Percentiles rank a stretch among this genome's conserved stretches.
Evolutionary conservation across 2,329 filamentous ascomycete species (phyloP).

Genomic region (Xylariomycetidae sp.): DNA sequence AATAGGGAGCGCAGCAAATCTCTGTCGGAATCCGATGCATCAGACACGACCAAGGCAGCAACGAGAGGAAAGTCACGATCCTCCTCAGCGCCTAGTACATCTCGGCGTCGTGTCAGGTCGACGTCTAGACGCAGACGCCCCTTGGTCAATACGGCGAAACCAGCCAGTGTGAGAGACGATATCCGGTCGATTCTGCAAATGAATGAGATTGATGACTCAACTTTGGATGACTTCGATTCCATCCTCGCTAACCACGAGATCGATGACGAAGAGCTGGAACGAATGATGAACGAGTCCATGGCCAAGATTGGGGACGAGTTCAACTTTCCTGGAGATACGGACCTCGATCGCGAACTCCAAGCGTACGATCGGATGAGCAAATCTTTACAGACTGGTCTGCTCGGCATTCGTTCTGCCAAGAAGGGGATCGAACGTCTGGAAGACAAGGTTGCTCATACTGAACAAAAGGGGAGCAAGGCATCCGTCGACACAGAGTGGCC

Average conservation of each 20-base stretch:
- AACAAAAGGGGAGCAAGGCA: slow-evolving; percentile 20
- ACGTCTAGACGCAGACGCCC: slow-evolving; percentile 38
- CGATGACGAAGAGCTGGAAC: slow-evolving; percentile 21
- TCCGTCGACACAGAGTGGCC: slow-evolving; percentile 4
- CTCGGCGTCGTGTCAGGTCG: slow-evolving; percentile 30
- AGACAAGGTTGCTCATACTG: slow-evolving; percentile 39
- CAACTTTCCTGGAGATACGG: slow-evolving; percentile 17
- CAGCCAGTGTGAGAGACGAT: slow-evolving; percentile 50
- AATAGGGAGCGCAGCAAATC: no score
- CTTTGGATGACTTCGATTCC: slow-evolving; percentile 51
- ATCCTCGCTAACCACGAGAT: slow-evolving; percentile 36
- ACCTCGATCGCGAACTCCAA: slow-evolving; percentile 36
- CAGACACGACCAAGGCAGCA: no score
- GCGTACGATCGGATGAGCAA: slow-evolving; percentile 46
- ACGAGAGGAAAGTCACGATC: no score
- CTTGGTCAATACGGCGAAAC: slow-evolving; percentile 47
- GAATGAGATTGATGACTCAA: slow-evolving; percentile 53
- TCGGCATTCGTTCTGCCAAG: slow-evolving; percentile 45
- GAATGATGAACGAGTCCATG: slow-evolving; percentile 20
- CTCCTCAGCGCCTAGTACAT: slow-evolving; percentile 21
- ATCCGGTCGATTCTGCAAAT: slow-evolving; percentile 45
- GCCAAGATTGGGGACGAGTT: slow-evolving; percentile 22
- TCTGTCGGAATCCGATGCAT: no score
- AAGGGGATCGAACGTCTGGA: slow-evolving; percentile 54
- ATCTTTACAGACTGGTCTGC: slow-evolving; percentile 43